Base-by-base conservation (phyloP, 2,329 filamentous ascomycete genomes). In the Boeremia exigua region DNA sequence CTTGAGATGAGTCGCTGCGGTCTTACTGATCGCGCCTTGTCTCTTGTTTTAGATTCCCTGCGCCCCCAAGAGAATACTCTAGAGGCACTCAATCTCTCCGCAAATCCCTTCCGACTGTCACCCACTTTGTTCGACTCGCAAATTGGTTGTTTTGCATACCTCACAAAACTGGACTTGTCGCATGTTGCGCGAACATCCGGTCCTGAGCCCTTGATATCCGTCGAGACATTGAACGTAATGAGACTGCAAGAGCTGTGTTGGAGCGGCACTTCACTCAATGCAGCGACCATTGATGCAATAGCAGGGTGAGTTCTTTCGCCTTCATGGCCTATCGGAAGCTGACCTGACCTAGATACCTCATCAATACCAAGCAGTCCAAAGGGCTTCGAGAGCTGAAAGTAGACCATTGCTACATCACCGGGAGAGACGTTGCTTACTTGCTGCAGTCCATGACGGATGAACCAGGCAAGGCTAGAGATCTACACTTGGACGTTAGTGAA, bases 191-290 rank as follows among this genome's bases (percentile, higher is more conserved):
- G 85, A 53, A 87, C 86, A 1, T 86, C 86, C 6, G 86, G 85
- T 2, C 74, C 81, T 0, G 85, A 88, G 57, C 81, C 88, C 10
- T 75, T 90, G n/a, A 81, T 90, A 47, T 81, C 85, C 11, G 80
- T 86, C 8, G 86, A 90, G 63, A 88, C 86, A 4, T 76, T 91
- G 44, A 78, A 88, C 44, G 83, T 83, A 39, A 91, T 88, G 88
- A 81, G 82, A 49, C 76, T 91, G 9, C 85, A 89, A 67, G 86
- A 89, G 58, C 74, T 91, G 27, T 81, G 84, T 34, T 71, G 91
- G 48, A 90, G 85, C 63, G 85, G 86, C 34, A 87, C 87, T 6
- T 78, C 81, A 2, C 69, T 85, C 30, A 90, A 90, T 63, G 75
- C 82, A 36, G 80, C 84, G 59, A 89, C 85, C 4, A 82, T 90